Evolutionary conservation across 129 eudicot species (phyloP).

Genomic region (Tanacetum coccineum): DNA sequence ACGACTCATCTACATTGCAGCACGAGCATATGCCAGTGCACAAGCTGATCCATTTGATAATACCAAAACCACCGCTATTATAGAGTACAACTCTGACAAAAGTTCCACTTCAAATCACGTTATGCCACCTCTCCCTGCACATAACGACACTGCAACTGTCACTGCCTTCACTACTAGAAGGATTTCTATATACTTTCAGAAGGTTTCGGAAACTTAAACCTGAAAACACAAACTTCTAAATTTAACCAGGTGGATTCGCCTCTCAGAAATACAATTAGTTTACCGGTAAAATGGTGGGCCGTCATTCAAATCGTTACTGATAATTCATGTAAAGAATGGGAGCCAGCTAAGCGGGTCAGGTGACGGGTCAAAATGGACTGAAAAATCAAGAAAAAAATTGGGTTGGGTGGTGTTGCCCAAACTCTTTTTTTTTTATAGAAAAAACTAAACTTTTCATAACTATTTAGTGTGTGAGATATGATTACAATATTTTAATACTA

Average conservation of each 20-base stretch:
- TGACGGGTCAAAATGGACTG: no score
- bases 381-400: background rate
- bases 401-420: no score
- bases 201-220: background rate
- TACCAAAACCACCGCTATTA: constrained; percentile 82
- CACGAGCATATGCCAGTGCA: constrained; percentile 17
- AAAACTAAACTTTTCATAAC: no score
- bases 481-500: background rate
- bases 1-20: background rate
- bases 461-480: background rate
- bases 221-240: background rate
- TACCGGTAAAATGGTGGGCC: background rate
- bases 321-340: background rate
- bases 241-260: background rate
- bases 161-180: background rate
- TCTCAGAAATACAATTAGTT: constrained; percentile 3
- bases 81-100: background rate
- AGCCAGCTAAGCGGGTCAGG: no score
- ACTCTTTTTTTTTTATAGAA: no score
- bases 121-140: background rate
- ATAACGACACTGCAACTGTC: background rate
- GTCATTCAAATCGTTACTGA: constrained; percentile 6
- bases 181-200: background rate
- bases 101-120: background rate
- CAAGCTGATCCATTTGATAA: constrained; percentile 22